phyloP scores from a whole-genome alignment of 202 grass and related monocot species.

The Zizania palustris region DNA sequence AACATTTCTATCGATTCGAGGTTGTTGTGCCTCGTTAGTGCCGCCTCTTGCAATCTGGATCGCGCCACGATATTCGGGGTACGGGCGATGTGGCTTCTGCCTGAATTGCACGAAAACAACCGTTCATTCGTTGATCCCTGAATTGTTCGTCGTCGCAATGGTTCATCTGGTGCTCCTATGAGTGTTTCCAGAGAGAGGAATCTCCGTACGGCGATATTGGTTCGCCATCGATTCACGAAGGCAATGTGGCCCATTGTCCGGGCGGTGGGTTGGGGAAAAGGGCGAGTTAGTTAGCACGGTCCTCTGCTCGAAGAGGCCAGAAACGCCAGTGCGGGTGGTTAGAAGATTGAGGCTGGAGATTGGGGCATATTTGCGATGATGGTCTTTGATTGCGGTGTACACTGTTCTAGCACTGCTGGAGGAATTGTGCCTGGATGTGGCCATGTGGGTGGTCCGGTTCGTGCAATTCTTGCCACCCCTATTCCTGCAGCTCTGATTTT shows the following conservation, averaged over 20 bases:
- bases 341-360: slow-evolving; percentile 33
- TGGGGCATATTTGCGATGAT: slow-evolving; percentile 8
- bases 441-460: slow-evolving; percentile 1
- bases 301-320: slow-evolving; percentile 23
- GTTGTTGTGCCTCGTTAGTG: neutral
- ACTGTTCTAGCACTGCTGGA: neutral
- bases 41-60: neutral
- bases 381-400: slow-evolving; percentile 34
- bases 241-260: slow-evolving; percentile 11
- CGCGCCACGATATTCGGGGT: neutral
- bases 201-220: neutral
- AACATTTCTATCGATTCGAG: neutral
- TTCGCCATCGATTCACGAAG: slow-evolving; percentile 22
- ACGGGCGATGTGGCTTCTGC: neutral
- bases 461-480: slow-evolving; percentile 11
- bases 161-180: neutral
- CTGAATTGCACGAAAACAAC: slow-evolving; percentile 9
- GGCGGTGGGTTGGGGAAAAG: slow-evolving; percentile 46
- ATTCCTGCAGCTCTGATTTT: neutral
- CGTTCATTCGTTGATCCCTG: neutral
- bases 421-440: slow-evolving; percentile 23
- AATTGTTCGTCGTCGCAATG: neutral
- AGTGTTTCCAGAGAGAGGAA: slow-evolving; percentile 4
- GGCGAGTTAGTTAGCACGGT: slow-evolving; percentile 38
- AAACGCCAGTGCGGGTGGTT: slow-evolving; percentile 36